Base-by-base conservation (phyloP, 768 basidiomycete species). In the Termitomyces eurrhizus region DNA sequence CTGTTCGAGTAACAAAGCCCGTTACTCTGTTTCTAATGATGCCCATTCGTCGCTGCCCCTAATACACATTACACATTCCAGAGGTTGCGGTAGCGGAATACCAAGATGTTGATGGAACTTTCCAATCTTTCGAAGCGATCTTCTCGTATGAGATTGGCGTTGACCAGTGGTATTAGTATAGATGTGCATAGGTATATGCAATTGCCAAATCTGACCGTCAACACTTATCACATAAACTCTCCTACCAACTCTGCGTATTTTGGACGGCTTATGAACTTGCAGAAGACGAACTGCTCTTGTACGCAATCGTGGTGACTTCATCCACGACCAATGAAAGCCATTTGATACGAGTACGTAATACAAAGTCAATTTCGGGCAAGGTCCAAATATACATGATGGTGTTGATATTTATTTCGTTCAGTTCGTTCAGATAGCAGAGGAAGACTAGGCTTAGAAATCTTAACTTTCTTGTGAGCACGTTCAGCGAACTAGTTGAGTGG, bases 401-500 rank as follows among this genome's bases (percentile, higher is more conserved):
- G 39, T 54, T 41, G 29, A 42, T 26, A 26, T 41, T 42, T 3
- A 4, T 11, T 21, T 21, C 42, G 8, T 44, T 44, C 42, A 21
- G 42, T n/a, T n/a, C 11, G 26, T 11, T 41, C 26, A 24, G 9
- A 53, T 29, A 8, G 9, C 24, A 16, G 7, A 8, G 36, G 18
- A 3, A 4, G 36, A 24, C 36, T 26, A 7, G 1, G 4, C 16
- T 33, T 33, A 9, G 49, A 2, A 18, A 18, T 8, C 18, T 39
- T 4, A 12, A 29, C 6, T 52, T 32, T 4, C 3, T 32, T 36
- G 2, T 13, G 37, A 26, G 8, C 16, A 42, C 62, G 37, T 67
- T 78, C 66, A 82, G 58, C 78, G 79, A 62, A 77, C 66, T 61
- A 69, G 72, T 62, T 84, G 83, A 44, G 83, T 83, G 53, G 78